Evolutionary conservation across 2,329 filamentous ascomycete genomes (phyloP).

Genomic region (Karstenula rhodostoma): DNA sequence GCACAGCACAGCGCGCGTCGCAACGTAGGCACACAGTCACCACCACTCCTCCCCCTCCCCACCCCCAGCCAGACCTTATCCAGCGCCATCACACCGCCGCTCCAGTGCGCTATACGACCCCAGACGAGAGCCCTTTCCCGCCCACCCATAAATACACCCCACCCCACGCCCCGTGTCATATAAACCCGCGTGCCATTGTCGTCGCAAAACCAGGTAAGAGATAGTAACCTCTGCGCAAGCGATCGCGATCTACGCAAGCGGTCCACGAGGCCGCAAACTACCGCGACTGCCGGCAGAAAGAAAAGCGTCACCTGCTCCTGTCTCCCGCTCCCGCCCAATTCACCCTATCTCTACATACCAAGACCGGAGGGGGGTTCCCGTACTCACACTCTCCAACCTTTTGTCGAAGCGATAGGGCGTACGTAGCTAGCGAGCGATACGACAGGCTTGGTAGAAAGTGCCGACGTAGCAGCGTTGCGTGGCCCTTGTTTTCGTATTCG

Average conservation of each 20-base stretch:
- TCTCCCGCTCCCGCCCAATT: conserved; percentile 9
- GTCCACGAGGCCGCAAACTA: conserved; percentile 15
- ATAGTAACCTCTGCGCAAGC: conserved; percentile 3
- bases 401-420: conserved; percentile 1
- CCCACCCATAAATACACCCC: neutral
- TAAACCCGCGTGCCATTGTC: neutral
- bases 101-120: neutral
- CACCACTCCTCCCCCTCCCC: neutral
- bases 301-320: conserved; percentile 8
- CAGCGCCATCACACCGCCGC: neutral
- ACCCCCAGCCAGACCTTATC: neutral
- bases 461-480: conserved; percentile 8
- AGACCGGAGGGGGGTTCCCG: conserved; percentile 4
- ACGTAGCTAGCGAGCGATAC: too few species aligned
- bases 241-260: conserved; percentile 15
- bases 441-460: neutral
- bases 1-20: neutral
- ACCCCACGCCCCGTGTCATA: neutral
- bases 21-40: neutral
- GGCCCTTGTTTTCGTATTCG: conserved; percentile 5
- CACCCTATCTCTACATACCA: conserved; percentile 13
- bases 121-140: neutral
- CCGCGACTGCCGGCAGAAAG: conserved; percentile 11
- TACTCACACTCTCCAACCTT: neutral
- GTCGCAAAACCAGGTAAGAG: conserved; percentile 3